Evolutionary conservation across 805 yeast genomes (phyloP).

Genomic region (Candida manassasensis): DNA sequence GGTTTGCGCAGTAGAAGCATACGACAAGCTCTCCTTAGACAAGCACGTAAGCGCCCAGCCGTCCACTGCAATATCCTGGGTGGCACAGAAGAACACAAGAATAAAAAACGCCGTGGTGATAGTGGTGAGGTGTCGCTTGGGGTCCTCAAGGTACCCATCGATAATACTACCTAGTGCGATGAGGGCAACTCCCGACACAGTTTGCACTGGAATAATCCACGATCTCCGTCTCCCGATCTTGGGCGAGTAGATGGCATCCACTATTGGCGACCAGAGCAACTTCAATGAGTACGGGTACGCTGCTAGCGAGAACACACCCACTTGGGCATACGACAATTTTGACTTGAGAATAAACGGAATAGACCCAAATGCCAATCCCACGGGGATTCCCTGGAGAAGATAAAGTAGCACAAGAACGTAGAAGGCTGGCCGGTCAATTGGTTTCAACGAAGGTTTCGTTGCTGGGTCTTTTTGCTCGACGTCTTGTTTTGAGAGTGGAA

Average conservation of each 20-base stretch:
- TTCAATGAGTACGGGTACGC: slow-evolving; percentile 93
- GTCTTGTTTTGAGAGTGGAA: slow-evolving; percentile 25
- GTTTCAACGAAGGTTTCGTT: slow-evolving; percentile 2
- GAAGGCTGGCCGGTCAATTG: slow-evolving; percentile 68
- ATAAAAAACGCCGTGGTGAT: slow-evolving; percentile 72
- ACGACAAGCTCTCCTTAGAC: slow-evolving; percentile 71
- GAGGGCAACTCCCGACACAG: slow-evolving; percentile 67
- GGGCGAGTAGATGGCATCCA: slow-evolving; percentile 74
- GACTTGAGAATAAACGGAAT: slow-evolving; percentile 86
- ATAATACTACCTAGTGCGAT: slow-evolving; percentile 58
- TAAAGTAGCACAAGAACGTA: slow-evolving; percentile 68
- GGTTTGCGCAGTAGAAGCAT: slow-evolving; percentile 96
- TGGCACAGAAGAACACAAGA: slow-evolving; percentile 85
- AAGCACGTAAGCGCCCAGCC: slow-evolving; percentile 96
- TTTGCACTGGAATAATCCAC: slow-evolving; percentile 94
- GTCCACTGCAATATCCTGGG: slow-evolving; percentile 98
- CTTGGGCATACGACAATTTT: slow-evolving; percentile 77
- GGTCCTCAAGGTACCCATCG: slow-evolving; percentile 46
- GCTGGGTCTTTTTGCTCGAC: slow-evolving; percentile 4
- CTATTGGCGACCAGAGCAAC: slow-evolving; percentile 92
- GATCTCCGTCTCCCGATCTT: slow-evolving; percentile 77
- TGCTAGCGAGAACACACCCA: slow-evolving; percentile 87
- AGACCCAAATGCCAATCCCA: slow-evolving; percentile 92
- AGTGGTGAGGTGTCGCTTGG: slow-evolving; percentile 44
- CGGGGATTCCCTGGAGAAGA: slow-evolving; percentile 92